Conservation (phyloP, 2,329 filamentous ascomycete genomes). For the Verticillium klebahnii region DNA sequence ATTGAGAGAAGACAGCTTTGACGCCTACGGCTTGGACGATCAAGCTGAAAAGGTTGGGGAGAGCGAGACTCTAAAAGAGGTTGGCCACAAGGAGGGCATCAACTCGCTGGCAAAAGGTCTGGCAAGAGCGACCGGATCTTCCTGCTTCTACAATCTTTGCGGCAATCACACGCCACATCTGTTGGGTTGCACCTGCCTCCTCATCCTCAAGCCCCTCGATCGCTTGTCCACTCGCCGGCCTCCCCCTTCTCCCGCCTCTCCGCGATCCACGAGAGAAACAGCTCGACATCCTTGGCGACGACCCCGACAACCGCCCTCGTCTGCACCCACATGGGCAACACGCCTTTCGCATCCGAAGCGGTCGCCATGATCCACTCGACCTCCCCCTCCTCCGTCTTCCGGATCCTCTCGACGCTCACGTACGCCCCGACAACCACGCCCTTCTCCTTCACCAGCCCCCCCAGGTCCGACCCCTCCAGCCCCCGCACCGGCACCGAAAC, state of each 20-base stretch:
- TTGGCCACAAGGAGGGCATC: background rate
- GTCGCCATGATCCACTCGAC: slow-evolving; percentile 79
- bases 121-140: background rate
- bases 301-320: slow-evolving; percentile 56
- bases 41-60: background rate
- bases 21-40: no score
- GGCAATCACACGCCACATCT: background rate
- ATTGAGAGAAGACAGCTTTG: background rate
- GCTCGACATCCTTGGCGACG: slow-evolving; percentile 66
- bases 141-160: background rate
- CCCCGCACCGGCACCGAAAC: slow-evolving; percentile 51
- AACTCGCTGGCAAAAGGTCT: background rate
- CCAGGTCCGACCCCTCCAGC: slow-evolving; percentile 26
- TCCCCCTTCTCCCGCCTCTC: slow-evolving; percentile 31
- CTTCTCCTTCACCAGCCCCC: slow-evolving; percentile 32
- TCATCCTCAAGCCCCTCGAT: background rate
- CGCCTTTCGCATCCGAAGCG: slow-evolving; percentile 63
- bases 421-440: slow-evolving; percentile 55
- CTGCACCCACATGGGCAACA: slow-evolving; percentile 63
- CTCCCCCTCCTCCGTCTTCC: slow-evolving; percentile 33
- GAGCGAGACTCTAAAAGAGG: background rate
- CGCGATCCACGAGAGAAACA: slow-evolving; percentile 61
- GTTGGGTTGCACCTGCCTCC: background rate
- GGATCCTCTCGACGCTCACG: slow-evolving; percentile 59
- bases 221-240: background rate